These are phyloP conservation scores for Dunaliella sp. DNA, from an alignment of 139 green algal genomes.

Conservation along the genomic window DNA sequence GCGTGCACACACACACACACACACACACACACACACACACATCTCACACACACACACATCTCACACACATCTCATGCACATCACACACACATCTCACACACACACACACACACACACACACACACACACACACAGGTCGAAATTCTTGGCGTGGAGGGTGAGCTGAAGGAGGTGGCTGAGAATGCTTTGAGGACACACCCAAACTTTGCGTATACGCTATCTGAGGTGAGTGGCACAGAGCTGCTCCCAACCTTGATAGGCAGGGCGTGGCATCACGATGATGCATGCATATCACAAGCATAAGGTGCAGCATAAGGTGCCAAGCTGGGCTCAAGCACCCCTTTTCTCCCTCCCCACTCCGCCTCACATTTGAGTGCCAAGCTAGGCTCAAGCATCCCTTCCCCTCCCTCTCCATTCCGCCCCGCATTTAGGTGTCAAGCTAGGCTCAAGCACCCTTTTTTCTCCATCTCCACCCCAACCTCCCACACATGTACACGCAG, in stretches of 20 bases:
- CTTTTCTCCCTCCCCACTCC: neutral
- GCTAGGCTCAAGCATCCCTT: too few species aligned
- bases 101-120: neutral
- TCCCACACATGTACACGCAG: neutral
- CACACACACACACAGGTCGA: conserved; percentile 59
- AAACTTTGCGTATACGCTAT: conserved; percentile 91
- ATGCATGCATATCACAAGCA: neutral
- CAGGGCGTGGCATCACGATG: too few species aligned
- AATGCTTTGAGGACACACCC: conserved; percentile 69
- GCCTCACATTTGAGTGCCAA: too few species aligned
- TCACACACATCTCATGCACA: too few species aligned
- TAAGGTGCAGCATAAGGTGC: neutral
- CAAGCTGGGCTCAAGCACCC: neutral
- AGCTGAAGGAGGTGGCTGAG: conserved; percentile 67
- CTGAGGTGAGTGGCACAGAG: conserved; percentile 76
- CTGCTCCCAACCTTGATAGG: too few species aligned
- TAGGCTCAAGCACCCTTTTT: too few species aligned
- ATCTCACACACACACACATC: neutral
- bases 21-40: neutral
- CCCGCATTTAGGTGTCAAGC: too few species aligned
- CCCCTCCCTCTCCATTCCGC: too few species aligned
- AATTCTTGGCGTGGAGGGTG: conserved; percentile 68
- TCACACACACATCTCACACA: conserved; percentile 31
- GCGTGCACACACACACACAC: neutral
- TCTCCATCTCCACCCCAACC: too few species aligned